Conservation (phyloP, 2,329 filamentous ascomycete species). For the Aspergillus thermomutatus region DNA sequence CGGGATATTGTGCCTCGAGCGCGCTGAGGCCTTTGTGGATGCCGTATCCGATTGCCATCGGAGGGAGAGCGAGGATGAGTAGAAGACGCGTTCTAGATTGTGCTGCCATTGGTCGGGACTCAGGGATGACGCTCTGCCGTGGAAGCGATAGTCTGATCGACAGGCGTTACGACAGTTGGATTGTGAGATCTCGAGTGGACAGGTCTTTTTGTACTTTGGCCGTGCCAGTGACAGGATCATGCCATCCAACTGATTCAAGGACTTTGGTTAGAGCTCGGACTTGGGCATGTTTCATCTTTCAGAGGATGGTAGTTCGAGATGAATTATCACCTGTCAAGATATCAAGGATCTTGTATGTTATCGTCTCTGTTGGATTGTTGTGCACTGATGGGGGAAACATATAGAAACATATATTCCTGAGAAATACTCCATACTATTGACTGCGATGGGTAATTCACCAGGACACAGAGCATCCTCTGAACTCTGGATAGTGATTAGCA, state of each 20-base stretch:
- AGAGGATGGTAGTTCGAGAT: too few relatives aligned
- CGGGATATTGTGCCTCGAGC: constrained; percentile 27
- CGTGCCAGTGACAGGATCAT: background rate
- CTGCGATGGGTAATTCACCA: too few relatives aligned
- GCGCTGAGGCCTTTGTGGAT: constrained; percentile 18
- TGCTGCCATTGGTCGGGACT: background rate
- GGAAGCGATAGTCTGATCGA: background rate
- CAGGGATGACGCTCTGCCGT: background rate
- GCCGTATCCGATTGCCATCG: constrained; percentile 15
- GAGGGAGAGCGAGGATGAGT: constrained; percentile 10
- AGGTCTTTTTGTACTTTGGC: background rate
- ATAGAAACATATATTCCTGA: too few relatives aligned
- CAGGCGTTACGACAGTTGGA: background rate
- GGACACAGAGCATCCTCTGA: background rate
- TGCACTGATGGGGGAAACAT: too few relatives aligned
- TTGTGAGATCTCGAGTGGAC: background rate
- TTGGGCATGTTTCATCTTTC: too few relatives aligned
- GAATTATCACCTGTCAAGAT: too few relatives aligned
- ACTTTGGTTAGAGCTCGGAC: too few relatives aligned
- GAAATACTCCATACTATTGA: too few relatives aligned
- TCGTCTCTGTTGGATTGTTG: background rate
- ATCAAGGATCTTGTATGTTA: background rate
- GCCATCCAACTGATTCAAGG: background rate
- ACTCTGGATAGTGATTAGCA: background rate
- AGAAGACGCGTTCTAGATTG: constrained; percentile 5